A percentile compares a stretch with the other conserved stretches of the same genome.
phyloP scores from a whole-genome alignment of 208 protist genomes.

The Leishmania major region DNA sequence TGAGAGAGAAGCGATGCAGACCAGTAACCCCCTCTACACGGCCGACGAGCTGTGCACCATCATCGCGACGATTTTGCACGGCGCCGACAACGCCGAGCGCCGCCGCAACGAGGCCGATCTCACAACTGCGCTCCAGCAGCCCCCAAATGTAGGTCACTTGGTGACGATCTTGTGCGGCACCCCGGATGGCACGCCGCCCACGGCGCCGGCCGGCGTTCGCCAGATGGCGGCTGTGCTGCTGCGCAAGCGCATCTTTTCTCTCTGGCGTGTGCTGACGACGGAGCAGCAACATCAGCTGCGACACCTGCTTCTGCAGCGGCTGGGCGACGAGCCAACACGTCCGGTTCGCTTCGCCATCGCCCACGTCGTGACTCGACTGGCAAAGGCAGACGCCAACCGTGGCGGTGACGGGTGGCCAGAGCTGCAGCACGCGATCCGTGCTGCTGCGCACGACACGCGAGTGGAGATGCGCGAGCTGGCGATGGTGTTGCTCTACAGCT shows the following conservation, averaged over 20 bases:
- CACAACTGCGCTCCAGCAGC: slow-evolving; percentile 41
- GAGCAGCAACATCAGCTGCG: slow-evolving; percentile 56
- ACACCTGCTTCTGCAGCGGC: slow-evolving; percentile 62
- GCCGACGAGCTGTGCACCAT: slow-evolving; percentile 54
- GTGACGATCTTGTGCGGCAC: slow-evolving; percentile 50
- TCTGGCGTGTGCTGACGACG: slow-evolving; percentile 61
- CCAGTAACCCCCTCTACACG: slow-evolving; percentile 15
- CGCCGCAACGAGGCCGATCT: slow-evolving; percentile 54
- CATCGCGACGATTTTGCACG: slow-evolving; percentile 56
- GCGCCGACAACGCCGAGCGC: slow-evolving; percentile 71
- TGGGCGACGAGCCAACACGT: slow-evolving; percentile 60
- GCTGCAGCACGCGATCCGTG: slow-evolving; percentile 61
- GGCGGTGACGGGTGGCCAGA: slow-evolving; percentile 59
- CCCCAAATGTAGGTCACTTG: slow-evolving; percentile 50
- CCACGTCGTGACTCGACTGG: slow-evolving; percentile 76
- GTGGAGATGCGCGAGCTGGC: slow-evolving; percentile 82
- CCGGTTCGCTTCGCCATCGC: slow-evolving; percentile 80
- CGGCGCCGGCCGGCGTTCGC: slow-evolving; percentile 53
- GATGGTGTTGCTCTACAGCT: slow-evolving; percentile 84
- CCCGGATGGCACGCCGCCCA: slow-evolving; percentile 15
- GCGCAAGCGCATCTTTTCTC: slow-evolving; percentile 74
- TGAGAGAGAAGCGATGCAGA: neutral
- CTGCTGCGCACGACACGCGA: slow-evolving; percentile 42
- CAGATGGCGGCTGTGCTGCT: slow-evolving; percentile 86
- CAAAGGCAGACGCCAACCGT: slow-evolving; percentile 59